Percentiles rank a stretch among this genome's conserved stretches.
These are phyloP conservation scores for Penicillium goetzii DNA, from an alignment of 495 filamentous ascomycete species.

Conservation along the genomic window DNA sequence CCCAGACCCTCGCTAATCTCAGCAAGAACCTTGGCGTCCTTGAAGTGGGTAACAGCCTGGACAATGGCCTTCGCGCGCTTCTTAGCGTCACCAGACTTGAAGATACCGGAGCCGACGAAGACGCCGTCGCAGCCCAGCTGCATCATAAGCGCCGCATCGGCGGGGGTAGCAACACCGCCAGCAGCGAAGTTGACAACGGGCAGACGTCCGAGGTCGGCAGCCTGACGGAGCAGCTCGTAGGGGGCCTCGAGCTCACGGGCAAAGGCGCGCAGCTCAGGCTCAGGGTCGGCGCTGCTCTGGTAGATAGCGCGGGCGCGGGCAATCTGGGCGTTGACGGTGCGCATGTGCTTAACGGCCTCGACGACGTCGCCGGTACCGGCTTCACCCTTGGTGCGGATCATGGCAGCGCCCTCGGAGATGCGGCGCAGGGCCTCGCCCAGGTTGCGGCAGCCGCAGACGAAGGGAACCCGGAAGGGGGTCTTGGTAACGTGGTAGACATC, in stretches of 20 bases:
- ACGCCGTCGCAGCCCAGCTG: slow-evolving; percentile 97
- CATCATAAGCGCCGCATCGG: slow-evolving; percentile 99
- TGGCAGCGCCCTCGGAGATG: slow-evolving; percentile 92
- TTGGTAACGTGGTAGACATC: slow-evolving; percentile 91
- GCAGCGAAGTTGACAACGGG: slow-evolving; percentile 99
- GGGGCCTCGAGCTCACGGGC: slow-evolving; percentile 82
- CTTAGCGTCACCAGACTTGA: slow-evolving; percentile 89
- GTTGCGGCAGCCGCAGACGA: slow-evolving; percentile 97
- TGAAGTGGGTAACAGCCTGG: slow-evolving; percentile 87
- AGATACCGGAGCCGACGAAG: slow-evolving; percentile 95
- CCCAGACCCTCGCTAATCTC: slow-evolving; percentile 86
- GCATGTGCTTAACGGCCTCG: slow-evolving; percentile 95
- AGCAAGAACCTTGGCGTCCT: slow-evolving; percentile 82
- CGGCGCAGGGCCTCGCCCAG: slow-evolving; percentile 90
- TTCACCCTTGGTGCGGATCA: slow-evolving; percentile 99
- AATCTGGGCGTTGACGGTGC: slow-evolving; percentile 85
- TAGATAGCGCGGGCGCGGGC: slow-evolving; percentile 68
- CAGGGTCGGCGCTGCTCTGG: slow-evolving; percentile 60
- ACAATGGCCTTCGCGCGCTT: slow-evolving; percentile 93
- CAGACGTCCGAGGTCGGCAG: slow-evolving; percentile 81
- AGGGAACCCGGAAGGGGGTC: slow-evolving; percentile 78
- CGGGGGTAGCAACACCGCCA: slow-evolving; percentile 94
- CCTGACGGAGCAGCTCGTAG: slow-evolving; percentile 78
- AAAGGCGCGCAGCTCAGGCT: slow-evolving; percentile 73
- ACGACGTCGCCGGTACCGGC: slow-evolving; percentile 98